Base-by-base conservation (phyloP, 2,329 filamentous ascomycete species). In the Incumbomyces lentus region DNA sequence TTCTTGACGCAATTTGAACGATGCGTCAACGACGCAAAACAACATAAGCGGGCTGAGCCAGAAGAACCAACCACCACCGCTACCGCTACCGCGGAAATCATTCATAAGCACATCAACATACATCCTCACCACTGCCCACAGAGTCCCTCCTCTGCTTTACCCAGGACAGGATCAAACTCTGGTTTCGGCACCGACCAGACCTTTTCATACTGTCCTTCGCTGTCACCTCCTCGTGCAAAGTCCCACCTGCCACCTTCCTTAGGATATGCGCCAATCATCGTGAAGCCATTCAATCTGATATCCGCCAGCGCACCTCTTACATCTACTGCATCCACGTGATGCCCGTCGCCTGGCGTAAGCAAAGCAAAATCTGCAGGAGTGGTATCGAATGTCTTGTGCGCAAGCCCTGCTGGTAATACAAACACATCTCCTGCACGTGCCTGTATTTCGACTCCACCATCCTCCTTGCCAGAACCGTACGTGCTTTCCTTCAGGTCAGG, bases 241-340 rank as follows among this genome's bases (percentile, higher is more conserved):
- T 77, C 73, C 75, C 74, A 78, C 10, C 61, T 58, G 1, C 61
- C 62, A 2, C 68, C 65, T 32, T 53, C 56, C 31, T 55, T 54
- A 2, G 72, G 73, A 62, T 79, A 80, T 3, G 73, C 74, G 0
- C 76, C 76, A 59, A 79, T 70, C 74, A 77, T 77, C 43, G 68
- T 72, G 52, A 75, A 77, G 0, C 71, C 71, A 1, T 58, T 52
- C 3, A 72, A 46, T 46, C 63, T 39, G 1, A 72, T 53, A 1
- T 53, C 52, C 5, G 55, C 57, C 48, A 75, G 56, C 16, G 62
- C 64, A 14, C 58, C 55, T 40, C 59, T 55, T 35, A 56, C 55
- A 48, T 67, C 61, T 1, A 60, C 57, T 0, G 57, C 58, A 17
- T 60, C 56, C 35, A 67, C 60, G 10, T 57, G 59, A 52, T 65